These are phyloP conservation scores for Vitis rupestris DNA, from an alignment of 164 flowering plant species.

Conservation along the genomic window DNA sequence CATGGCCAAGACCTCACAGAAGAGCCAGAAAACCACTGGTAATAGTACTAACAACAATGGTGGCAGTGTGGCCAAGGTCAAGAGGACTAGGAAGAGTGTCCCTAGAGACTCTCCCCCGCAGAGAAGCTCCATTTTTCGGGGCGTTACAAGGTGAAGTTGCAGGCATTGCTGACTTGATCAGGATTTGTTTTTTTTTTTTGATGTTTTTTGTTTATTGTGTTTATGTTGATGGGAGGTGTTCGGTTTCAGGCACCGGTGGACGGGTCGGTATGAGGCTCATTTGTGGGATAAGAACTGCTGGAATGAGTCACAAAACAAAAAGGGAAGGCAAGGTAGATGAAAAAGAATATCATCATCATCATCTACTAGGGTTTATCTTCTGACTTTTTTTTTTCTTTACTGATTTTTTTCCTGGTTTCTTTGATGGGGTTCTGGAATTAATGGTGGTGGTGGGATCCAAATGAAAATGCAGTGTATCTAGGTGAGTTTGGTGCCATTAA, in stretches of 20 bases:
- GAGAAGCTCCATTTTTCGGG: conserved; percentile 27
- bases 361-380: background rate
- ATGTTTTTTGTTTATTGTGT: background rate
- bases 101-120: conserved; percentile 26
- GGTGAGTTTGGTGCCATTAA: conserved; percentile 9
- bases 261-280: conserved; percentile 67
- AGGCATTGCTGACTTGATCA: background rate
- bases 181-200: background rate
- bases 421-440: background rate
- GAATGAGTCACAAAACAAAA: conserved; percentile 68
- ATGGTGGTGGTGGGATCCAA: conserved; percentile 1
- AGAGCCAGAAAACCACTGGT: background rate
- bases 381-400: background rate
- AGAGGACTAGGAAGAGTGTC: conserved; percentile 17
- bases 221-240: background rate
- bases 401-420: background rate
- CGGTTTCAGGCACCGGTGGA: conserved; percentile 59
- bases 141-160: conserved; percentile 22
- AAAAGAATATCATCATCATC: too few species aligned
- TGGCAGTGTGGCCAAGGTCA: background rate
- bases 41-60: background rate
- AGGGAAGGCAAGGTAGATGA: conserved; percentile 59
- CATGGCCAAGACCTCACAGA: conserved; percentile 8
- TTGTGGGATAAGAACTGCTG: conserved; percentile 71
- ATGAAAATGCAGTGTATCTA: conserved; percentile 14